Conservation (phyloP, 805 yeast genomes). For the Ogataea paradorogensis region DNA sequence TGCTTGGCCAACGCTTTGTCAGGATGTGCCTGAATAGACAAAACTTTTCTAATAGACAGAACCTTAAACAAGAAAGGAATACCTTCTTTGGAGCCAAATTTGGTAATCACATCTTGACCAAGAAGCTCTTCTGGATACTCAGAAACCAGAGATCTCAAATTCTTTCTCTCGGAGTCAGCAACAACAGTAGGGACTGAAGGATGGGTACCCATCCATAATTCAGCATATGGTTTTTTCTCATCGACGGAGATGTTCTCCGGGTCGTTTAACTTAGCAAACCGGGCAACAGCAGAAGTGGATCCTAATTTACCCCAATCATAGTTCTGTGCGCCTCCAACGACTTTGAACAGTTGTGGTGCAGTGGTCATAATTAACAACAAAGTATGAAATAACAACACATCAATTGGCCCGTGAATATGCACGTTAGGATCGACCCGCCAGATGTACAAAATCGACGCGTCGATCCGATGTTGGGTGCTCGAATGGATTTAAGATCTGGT, state of each 20-base stretch:
- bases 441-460: not conserved
- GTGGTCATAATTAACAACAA: slow-evolving; percentile 8
- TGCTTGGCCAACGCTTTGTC: slow-evolving; percentile 80
- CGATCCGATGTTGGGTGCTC: not conserved
- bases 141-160: slow-evolving; percentile 63
- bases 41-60: slow-evolving; percentile 85
- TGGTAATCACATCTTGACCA: slow-evolving; percentile 54
- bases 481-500: too few species aligned
- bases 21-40: slow-evolving; percentile 97
- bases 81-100: slow-evolving; percentile 67
- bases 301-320: slow-evolving; percentile 68
- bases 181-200: slow-evolving; percentile 80
- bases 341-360: slow-evolving; percentile 27
- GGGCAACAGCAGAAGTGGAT: slow-evolving; percentile 81
- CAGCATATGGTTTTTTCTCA: slow-evolving; percentile 87
- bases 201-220: slow-evolving; percentile 99
- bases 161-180: slow-evolving; percentile 48
- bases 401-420: slow-evolving; percentile 1
- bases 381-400: slow-evolving; percentile 9
- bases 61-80: slow-evolving; percentile 94
- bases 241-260: slow-evolving; percentile 54
- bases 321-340: slow-evolving; percentile 38
- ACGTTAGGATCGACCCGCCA: not conserved
- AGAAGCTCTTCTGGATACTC: slow-evolving; percentile 56
- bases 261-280: slow-evolving; percentile 71